Evolutionary conservation across 225 moss, liverwort and hornwort genomes (phyloP), one percentile per base, ranked within the genome.

Genomic region (Asterella californica): DNA sequence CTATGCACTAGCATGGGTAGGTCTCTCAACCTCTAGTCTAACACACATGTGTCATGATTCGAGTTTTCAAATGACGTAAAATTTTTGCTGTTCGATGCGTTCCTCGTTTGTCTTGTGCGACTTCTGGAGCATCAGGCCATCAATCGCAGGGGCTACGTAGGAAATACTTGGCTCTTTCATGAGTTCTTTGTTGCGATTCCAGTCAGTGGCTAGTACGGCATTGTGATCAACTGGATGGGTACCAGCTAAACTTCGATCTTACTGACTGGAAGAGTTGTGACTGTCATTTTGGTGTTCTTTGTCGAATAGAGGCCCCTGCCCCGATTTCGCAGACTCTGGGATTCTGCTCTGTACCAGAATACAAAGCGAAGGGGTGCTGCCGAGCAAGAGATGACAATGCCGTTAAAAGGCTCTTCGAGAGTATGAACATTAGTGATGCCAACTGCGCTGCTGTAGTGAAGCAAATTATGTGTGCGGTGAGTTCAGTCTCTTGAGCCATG

Each of bases 401-500:
- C 57, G 82, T 93, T 61, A 59, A 81, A 68, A 46, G 64, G 0
- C 14, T 81, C 12, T 99, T 91, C 73, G 11, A 93, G 24, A 83
- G 84, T 57, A 82, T 94, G 84, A 91, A 90, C 69, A 90, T 93
- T 74, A 90, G 85, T 10, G 80, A 94, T 38, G 42, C 87, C 70
- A 78, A 36, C 4, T 99, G 97, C 62, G 91, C 90, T 65, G 80
- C 82, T 59, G 27, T 87, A 8, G 86, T 99, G 52, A 89, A 93
- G 81, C 90, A 99, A 75, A 88, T 94, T 50, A 60, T 99, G 72
- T 99, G 97, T 72, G 88, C 90, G 53, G 94, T 97, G 84, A 90
- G 96, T 79, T 74, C 49, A 29, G 25, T 50, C 32, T 60, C 29
- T 10, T 10, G 42, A 70, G 2, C 0, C 6, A 30, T 48, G 70